These are phyloP conservation scores for Heliocybe sulcata DNA, from an alignment of 1,284 basidiomycete genomes.

Conservation along the genomic window DNA sequence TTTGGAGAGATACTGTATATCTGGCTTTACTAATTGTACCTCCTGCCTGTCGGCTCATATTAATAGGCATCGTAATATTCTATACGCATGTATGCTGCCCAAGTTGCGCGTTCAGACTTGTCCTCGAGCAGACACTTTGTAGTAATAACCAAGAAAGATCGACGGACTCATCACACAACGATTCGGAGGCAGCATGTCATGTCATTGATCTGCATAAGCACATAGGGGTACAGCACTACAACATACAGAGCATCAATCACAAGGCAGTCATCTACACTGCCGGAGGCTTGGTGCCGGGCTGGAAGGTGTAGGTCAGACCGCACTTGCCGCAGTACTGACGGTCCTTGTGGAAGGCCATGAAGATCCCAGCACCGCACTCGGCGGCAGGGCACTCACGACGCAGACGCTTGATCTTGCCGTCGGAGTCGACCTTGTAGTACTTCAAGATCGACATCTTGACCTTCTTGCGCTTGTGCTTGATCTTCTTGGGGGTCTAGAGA, in stretches of 20 bases:
- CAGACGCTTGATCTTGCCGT: slow-evolving; percentile 99
- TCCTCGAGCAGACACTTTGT: too few relatives aligned
- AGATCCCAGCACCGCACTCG: slow-evolving; percentile 93
- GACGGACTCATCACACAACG: not conserved
- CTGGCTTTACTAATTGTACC: too few relatives aligned
- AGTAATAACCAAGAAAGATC: too few relatives aligned
- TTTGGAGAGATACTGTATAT: too few relatives aligned
- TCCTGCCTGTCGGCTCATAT: too few relatives aligned
- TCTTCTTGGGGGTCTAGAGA: slow-evolving; percentile 90
- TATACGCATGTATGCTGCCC: too few relatives aligned
- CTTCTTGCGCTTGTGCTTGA: slow-evolving; percentile 99
- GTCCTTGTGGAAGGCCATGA: slow-evolving; percentile 95
- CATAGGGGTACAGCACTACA: not conserved
- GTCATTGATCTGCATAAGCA: not conserved
- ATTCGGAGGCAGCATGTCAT: not conserved
- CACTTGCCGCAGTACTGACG: slow-evolving; percentile 96
- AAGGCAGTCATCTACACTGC: slow-evolving; percentile 11
- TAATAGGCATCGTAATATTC: too few relatives aligned
- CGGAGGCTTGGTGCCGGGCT: slow-evolving; percentile 71
- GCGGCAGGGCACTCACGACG: slow-evolving; percentile 92
- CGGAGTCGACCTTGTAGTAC: slow-evolving; percentile 99
- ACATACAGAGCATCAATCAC: not conserved
- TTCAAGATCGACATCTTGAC: slow-evolving; percentile 99
- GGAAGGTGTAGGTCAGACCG: slow-evolving; percentile 86
- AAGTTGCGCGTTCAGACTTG: too few relatives aligned